Percentiles rank a stretch among this genome's conserved stretches.
phyloP scores from a whole-genome alignment of 768 basidiomycete species.

The Russula foetens region DNA sequence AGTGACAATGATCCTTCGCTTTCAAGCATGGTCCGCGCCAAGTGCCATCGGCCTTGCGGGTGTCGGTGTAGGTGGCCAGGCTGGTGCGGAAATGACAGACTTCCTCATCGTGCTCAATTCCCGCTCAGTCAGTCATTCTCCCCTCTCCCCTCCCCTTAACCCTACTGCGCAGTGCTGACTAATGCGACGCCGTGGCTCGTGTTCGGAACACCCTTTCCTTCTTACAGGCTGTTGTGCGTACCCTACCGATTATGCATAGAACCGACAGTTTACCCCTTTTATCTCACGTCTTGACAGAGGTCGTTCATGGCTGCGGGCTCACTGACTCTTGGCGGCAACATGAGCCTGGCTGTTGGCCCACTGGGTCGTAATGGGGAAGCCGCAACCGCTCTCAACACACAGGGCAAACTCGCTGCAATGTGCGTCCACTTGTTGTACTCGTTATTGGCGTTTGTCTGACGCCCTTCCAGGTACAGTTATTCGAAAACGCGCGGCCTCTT shows the following conservation, averaged over 20 bases:
- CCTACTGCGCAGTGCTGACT: constrained; percentile 4
- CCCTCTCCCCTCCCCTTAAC: not conserved
- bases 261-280: not conserved
- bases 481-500: constrained; percentile 91
- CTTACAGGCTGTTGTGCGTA: constrained; percentile 63
- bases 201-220: not conserved
- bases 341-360: constrained; percentile 86
- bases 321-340: constrained; percentile 82
- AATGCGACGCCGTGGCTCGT: not conserved
- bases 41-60: constrained; percentile 93
- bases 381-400: constrained; percentile 69
- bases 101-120: constrained; percentile 88
- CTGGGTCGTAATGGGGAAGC: constrained; percentile 96
- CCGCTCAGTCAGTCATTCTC: constrained; percentile 43
- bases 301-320: constrained; percentile 95
- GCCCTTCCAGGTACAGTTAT: constrained; percentile 64
- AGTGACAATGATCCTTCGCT: not conserved
- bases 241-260: not conserved
- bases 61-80: constrained; percentile 77
- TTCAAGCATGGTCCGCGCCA: constrained; percentile 86
- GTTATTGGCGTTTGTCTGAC: not conserved
- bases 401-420: constrained; percentile 90
- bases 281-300: constrained; percentile 32
- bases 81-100: constrained; percentile 83
- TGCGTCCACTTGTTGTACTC: constrained; percentile 27